phyloP scores from a whole-genome alignment of 2,329 filamentous ascomycete species.

The Malbranchea cinnamomea region DNA sequence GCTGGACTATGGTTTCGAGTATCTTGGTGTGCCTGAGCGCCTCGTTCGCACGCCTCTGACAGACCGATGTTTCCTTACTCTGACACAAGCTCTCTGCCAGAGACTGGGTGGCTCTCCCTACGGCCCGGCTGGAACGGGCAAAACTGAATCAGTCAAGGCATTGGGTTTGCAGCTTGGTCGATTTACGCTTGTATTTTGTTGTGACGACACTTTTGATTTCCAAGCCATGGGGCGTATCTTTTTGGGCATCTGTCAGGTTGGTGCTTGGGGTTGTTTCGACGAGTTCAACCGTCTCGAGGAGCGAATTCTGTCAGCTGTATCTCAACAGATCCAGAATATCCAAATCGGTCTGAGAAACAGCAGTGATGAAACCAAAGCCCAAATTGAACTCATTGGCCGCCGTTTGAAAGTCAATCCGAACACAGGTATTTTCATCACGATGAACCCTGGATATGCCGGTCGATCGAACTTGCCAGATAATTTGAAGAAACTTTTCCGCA shows the following conservation, averaged over 20 bases:
- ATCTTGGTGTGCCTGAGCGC: constrained; percentile 87
- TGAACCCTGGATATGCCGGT: constrained; percentile 98
- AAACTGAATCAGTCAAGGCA: constrained; percentile 98
- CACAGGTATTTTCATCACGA: constrained; percentile 98
- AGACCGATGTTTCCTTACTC: constrained; percentile 93
- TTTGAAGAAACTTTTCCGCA: constrained; percentile 97
- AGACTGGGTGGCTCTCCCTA: constrained; percentile 93
- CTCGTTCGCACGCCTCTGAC: constrained; percentile 94
- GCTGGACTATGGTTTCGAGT: constrained; percentile 94
- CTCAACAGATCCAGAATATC: constrained; percentile 98
- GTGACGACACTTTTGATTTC: constrained; percentile 98
- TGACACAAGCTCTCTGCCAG: constrained; percentile 91
- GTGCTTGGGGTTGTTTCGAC: constrained; percentile 98
- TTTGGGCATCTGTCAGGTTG: constrained; percentile 95
- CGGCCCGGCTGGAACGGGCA: constrained; percentile 92
- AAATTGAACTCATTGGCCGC: constrained; percentile 88
- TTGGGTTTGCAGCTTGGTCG: constrained; percentile 90
- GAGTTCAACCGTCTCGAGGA: constrained; percentile 99
- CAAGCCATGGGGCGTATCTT: constrained; percentile 99
- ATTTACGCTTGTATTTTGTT: constrained; percentile 98
- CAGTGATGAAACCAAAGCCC: constrained; percentile 62
- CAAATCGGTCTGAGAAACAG: constrained; percentile 86
- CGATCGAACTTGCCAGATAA: constrained; percentile 98
- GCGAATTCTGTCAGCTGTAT: constrained; percentile 91
- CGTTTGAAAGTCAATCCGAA: constrained; percentile 80